Base-by-base conservation (phyloP, 202 grass and related monocot species). In the Musa balbisiana region DNA sequence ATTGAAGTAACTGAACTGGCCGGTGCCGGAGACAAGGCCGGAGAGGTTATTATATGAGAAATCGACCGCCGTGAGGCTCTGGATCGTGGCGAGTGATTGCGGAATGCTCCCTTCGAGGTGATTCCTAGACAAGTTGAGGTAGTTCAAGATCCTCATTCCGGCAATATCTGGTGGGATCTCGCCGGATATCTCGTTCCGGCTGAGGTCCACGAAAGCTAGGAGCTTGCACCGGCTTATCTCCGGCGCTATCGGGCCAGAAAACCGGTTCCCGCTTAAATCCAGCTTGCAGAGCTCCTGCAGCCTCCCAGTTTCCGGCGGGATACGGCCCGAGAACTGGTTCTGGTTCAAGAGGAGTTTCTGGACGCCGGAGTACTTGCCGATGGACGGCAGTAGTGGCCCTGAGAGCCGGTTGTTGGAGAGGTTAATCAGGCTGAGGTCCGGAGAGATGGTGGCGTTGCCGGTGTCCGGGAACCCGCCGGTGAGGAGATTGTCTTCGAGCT, bases 341-440 rank as follows among this genome's bases (percentile, higher is more conserved):
- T 72, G 69, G 50, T 53, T 72, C 10, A 72, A 14, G 50, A 72
- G 69, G n/a, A 72, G 50, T 12, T 72, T 72, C 29, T 72, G 43
- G n/a, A 72, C 25, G 69, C 50, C n/a, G 17, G 69, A 53, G 69
- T 52, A 72, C 43, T 72, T 52, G 25, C 69, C 69, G 17, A 72
- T 72, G 16, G 50, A 72, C 1, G 69, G 49, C 3, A 50, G 69
- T 2, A 72, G 50, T 20, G 69, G 43, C 3, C 69, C 69, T 3
- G 69, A 72, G n/a, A 72, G 69, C 2, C 49, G 25, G 69, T 72
- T 72, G n/a, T 72, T 72, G n/a, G 69, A 72, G n/a, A 72, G 69
- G 69, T 49, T 72, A 8, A 72, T 25, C 49, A 52, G 49, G 69
- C 69, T 50, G 10, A 72, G 69, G 50, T 23, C 6, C 49, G 50